Percentiles rank a stretch among this genome's conserved stretches.
phyloP scores from a whole-genome alignment of 768 basidiomycete species.

The Lactifluus subvellereus region DNA sequence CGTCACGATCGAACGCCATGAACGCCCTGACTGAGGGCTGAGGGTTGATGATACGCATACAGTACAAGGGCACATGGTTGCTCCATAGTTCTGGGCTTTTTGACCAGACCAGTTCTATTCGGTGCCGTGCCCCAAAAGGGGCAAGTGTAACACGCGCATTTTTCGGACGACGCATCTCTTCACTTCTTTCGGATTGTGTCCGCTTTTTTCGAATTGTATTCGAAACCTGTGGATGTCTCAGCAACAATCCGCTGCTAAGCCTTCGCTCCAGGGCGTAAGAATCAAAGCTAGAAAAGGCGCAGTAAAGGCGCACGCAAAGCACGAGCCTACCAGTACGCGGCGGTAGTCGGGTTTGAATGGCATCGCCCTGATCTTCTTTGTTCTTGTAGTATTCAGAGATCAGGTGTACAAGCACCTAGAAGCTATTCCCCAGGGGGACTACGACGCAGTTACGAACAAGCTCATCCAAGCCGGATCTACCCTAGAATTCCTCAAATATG shows the following conservation, averaged over 20 bases:
- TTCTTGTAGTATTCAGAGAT: conserved; percentile 74
- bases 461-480: conserved; percentile 88
- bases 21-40: too few relatives aligned
- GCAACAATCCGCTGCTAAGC: conserved; percentile 76
- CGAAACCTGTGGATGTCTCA: conserved; percentile 83
- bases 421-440: conserved; percentile 71
- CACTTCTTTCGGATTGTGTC: conserved; percentile 15
- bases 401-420: conserved; percentile 89
- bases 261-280: conserved; percentile 88
- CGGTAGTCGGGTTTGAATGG: neutral
- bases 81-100: too few relatives aligned
- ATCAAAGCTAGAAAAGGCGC: conserved; percentile 91
- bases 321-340: conserved; percentile 72
- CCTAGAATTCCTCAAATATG: conserved; percentile 96
- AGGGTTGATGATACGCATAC: too few relatives aligned
- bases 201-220: conserved; percentile 27
- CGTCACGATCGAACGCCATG: too few relatives aligned
- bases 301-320: conserved; percentile 88
- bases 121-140: neutral
- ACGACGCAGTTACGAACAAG: conserved; percentile 75
- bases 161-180: neutral
- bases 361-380: conserved; percentile 9
- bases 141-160: neutral
- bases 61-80: too few relatives aligned
- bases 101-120: too few relatives aligned